phyloP scores from a whole-genome alignment of 345 rosid species.

The Dovyalis caffra region DNA sequence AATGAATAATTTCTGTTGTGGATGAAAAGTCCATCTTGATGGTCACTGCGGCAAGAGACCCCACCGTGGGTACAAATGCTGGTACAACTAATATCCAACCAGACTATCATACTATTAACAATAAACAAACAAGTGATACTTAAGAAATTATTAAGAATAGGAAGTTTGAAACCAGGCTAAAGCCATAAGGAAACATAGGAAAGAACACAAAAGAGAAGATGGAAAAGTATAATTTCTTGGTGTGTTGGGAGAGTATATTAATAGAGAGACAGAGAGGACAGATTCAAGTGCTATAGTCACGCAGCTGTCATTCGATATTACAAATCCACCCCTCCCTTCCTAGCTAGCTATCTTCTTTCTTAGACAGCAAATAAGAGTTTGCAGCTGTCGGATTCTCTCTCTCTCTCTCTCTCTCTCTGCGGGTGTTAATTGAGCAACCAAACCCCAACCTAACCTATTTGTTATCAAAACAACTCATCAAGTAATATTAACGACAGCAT shows the following conservation, averaged over 20 bases:
- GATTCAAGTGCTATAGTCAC: conserved; percentile 41
- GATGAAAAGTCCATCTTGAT: background rate
- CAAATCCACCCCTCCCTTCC: conserved; percentile 30
- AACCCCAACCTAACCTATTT: conserved; percentile 5
- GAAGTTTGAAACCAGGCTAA: background rate
- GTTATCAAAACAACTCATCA: background rate
- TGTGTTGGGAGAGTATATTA: conserved; percentile 52
- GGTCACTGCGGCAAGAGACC: background rate
- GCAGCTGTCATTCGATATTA: conserved; percentile 55
- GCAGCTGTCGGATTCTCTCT: conserved; percentile 46
- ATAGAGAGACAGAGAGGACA: conserved; percentile 56
- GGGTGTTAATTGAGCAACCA: background rate
- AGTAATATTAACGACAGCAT: conserved; percentile 15
- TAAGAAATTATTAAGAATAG: background rate
- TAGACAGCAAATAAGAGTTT: conserved; percentile 54
- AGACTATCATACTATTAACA: background rate
- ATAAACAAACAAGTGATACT: background rate
- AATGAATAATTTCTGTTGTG: background rate
- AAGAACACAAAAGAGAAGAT: background rate
- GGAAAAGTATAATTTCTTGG: conserved; percentile 15
- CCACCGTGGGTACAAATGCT: conserved; percentile 14
- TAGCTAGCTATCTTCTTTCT: conserved; percentile 13
- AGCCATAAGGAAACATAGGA: background rate
- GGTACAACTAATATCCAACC: conserved; percentile 17
- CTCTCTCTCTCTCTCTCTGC: conserved; percentile 7